phyloP scores from a whole-genome alignment of 169 alveolate genomes.

The Eimeria tenella region DNA sequence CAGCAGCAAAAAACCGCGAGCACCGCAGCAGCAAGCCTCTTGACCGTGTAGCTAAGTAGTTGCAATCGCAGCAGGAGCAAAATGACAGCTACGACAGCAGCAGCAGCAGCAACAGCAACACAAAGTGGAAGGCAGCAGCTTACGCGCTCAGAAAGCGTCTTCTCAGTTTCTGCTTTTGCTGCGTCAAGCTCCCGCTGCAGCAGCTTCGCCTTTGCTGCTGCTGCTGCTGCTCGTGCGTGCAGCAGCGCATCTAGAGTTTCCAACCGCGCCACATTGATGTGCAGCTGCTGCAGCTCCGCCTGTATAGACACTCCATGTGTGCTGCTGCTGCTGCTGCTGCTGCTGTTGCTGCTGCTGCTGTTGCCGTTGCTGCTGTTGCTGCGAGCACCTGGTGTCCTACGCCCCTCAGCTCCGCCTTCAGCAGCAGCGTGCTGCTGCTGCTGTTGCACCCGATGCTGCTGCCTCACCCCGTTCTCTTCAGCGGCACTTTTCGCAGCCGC shows the following conservation, averaged over 20 bases:
- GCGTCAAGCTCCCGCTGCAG: slow-evolving; percentile 30
- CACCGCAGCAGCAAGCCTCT: neutral
- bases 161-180: neutral
- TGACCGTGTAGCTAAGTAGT: too few relatives aligned
- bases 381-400: neutral
- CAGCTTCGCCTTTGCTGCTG: slow-evolving; percentile 17
- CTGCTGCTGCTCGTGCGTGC: slow-evolving; percentile 17
- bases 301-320: slow-evolving; percentile 17
- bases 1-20: neutral
- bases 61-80: neutral
- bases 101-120: slow-evolving; percentile 36
- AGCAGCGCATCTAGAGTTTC: slow-evolving; percentile 23
- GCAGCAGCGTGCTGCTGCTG: neutral
- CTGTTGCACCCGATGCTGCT: neutral
- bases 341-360: slow-evolving; percentile 8
- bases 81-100: neutral
- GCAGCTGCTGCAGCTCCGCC: slow-evolving; percentile 57
- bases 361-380: slow-evolving; percentile 27
- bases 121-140: neutral
- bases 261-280: neutral
- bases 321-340: slow-evolving; percentile 54
- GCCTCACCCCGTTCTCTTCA: neutral
- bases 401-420: neutral
- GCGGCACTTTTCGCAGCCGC: slow-evolving; percentile 19
- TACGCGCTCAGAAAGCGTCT: neutral